Percentiles rank a stretch among this genome's conserved stretches.
Conservation (phyloP, 257 asterid genomes). For the Rehmannia glutinosa region DNA sequence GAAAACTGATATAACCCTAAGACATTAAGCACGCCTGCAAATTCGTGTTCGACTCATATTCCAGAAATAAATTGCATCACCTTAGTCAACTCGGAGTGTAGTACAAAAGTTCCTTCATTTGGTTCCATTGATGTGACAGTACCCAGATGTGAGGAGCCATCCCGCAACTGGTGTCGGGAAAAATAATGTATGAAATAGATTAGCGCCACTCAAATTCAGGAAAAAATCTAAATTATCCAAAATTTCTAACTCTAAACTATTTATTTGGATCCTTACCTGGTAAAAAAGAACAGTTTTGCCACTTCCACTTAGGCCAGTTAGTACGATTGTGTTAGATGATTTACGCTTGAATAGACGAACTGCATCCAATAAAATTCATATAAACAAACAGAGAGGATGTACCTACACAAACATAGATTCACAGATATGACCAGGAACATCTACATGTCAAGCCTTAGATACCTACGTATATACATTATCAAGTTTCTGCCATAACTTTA, state of each 20-base stretch:
- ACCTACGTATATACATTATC: not conserved
- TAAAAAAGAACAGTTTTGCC: constrained; percentile 54
- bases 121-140: constrained; percentile 94
- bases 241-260: not conserved
- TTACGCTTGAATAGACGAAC: constrained; percentile 39
- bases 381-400: not conserved
- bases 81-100: constrained; percentile 66
- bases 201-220: not conserved
- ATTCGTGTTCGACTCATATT: not conserved
- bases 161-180: constrained; percentile 57
- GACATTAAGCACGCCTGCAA: not conserved
- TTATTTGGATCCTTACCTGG: constrained; percentile 26
- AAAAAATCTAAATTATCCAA: not conserved
- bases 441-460: not conserved
- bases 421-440: not conserved
- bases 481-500: no score
- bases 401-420: not conserved
- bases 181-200: constrained; percentile 14
- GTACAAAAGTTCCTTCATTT: constrained; percentile 64
- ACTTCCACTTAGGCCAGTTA: constrained; percentile 50
- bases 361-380: constrained; percentile 20
- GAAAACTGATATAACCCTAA: no score
- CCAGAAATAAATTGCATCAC: constrained; percentile 18
- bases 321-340: constrained; percentile 39
- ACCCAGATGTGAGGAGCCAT: constrained; percentile 85